Evolutionary conservation across 345 rosid species (phyloP).

Genomic region (Boechera divaricarpa): DNA sequence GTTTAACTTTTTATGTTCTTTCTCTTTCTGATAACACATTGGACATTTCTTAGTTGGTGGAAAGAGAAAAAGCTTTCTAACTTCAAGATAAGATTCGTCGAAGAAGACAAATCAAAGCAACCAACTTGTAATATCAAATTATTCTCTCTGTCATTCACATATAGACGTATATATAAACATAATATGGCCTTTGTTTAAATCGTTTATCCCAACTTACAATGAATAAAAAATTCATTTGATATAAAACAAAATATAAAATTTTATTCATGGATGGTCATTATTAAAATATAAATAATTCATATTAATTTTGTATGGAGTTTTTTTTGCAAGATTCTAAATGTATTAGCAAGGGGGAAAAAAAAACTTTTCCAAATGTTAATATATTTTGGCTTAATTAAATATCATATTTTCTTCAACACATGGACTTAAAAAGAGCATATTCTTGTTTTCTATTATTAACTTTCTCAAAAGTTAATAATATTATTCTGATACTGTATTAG

Average conservation of each 20-base stretch:
- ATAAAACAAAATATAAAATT: not conserved
- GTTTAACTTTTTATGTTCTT: not conserved
- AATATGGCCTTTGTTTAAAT: not conserved
- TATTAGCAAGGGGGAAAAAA: not conserved
- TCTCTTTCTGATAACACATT: not conserved
- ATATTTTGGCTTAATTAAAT: not conserved
- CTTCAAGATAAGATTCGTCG: slow-evolving; percentile 37
- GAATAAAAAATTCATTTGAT: not conserved
- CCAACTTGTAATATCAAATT: slow-evolving; percentile 34
- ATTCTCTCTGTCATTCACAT: not conserved
- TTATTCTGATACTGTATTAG: not conserved
- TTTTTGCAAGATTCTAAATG: not conserved
- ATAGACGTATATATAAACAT: not conserved
- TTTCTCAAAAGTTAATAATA: not conserved
- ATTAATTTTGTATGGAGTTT: not conserved
- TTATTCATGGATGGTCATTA: not conserved
- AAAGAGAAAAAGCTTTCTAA: slow-evolving; percentile 21
- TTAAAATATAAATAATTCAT: not conserved
- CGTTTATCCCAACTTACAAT: not conserved
- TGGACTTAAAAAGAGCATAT: not conserved
- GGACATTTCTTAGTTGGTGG: slow-evolving; percentile 27
- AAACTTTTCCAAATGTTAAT: not conserved
- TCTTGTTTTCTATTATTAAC: not conserved
- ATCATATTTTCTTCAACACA: not conserved
- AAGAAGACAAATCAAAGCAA: slow-evolving; percentile 30